Conservation (phyloP, 2,329 filamentous ascomycete species). For the Cladobotryum protrusum region DNA sequence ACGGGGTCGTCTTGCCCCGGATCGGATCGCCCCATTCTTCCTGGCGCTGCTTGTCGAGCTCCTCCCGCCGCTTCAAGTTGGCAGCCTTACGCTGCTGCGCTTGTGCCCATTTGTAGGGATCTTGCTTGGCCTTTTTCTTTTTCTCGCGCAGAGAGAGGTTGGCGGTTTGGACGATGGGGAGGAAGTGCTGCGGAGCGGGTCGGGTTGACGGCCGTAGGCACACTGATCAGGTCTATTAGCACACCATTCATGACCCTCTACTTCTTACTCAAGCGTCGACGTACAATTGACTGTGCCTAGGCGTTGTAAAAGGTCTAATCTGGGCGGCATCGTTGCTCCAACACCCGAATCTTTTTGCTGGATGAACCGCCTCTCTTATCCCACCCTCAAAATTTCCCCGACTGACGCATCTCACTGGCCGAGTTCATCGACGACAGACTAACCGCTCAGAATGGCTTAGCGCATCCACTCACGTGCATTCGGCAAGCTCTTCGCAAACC, state of each 20-base stretch:
- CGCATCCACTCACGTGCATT: constrained; percentile 23
- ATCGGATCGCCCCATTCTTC: constrained; percentile 69
- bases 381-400: not conserved
- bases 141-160: constrained; percentile 56
- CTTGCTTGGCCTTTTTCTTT: constrained; percentile 61
- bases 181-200: constrained; percentile 41
- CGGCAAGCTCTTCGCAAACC: not conserved
- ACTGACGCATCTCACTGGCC: not conserved
- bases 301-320: constrained; percentile 55
- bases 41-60: constrained; percentile 59
- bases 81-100: constrained; percentile 77
- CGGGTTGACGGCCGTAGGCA: constrained; percentile 51
- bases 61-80: constrained; percentile 68
- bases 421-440: not conserved
- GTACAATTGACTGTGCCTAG: constrained; percentile 56
- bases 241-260: not conserved
- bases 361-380: constrained; percentile 5
- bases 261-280: constrained; percentile 18
- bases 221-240: constrained; percentile 36
- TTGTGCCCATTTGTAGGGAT: constrained; percentile 78
- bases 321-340: constrained; percentile 55
- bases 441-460: constrained; percentile 19
- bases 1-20: constrained; percentile 71
- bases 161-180: constrained; percentile 59
- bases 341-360: not conserved